These are phyloP conservation scores for Phytophthora gonapodyides DNA, from an alignment of 352 stramenopile genomes.

Conservation along the genomic window DNA sequence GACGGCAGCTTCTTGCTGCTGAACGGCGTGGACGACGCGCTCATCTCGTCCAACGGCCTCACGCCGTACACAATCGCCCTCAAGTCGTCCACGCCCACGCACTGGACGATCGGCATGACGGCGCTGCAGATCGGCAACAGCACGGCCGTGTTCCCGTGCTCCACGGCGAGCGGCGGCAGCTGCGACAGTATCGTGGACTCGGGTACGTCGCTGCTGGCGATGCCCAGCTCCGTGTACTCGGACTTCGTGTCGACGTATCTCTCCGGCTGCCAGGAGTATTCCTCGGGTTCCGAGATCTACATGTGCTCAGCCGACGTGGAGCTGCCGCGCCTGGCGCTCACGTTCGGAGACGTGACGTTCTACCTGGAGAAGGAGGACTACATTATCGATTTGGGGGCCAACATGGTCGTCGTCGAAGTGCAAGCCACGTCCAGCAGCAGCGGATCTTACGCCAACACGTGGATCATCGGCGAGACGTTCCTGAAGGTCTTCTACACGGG, in stretches of 20 bases:
- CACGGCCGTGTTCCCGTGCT: constrained; percentile 48
- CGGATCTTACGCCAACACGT: constrained; percentile 50
- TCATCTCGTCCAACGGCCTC: constrained; percentile 54
- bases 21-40: constrained; percentile 63
- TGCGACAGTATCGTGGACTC: constrained; percentile 68
- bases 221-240: constrained; percentile 50
- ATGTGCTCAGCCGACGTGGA: constrained; percentile 52
- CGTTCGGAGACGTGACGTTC: constrained; percentile 62
- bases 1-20: constrained; percentile 70
- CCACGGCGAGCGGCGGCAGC: constrained; percentile 21
- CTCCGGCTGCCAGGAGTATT: constrained; percentile 41
- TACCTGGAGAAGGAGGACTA: constrained; percentile 68
- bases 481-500: constrained; percentile 74
- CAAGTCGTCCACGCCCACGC: constrained; percentile 42
- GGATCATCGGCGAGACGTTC: constrained; percentile 83
- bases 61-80: constrained; percentile 52
- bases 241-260: constrained; percentile 53
- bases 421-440: constrained; percentile 44
- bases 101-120: constrained; percentile 81
- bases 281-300: constrained; percentile 45
- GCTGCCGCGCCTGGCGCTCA: constrained; percentile 58
- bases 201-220: constrained; percentile 61
- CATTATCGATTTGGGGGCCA: constrained; percentile 38
- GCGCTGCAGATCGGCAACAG: constrained; percentile 54
- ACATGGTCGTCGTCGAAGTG: constrained; percentile 47